Base-by-base conservation (phyloP, 2,329 filamentous ascomycete species). In the Fusarium tjaetaba region DNA sequence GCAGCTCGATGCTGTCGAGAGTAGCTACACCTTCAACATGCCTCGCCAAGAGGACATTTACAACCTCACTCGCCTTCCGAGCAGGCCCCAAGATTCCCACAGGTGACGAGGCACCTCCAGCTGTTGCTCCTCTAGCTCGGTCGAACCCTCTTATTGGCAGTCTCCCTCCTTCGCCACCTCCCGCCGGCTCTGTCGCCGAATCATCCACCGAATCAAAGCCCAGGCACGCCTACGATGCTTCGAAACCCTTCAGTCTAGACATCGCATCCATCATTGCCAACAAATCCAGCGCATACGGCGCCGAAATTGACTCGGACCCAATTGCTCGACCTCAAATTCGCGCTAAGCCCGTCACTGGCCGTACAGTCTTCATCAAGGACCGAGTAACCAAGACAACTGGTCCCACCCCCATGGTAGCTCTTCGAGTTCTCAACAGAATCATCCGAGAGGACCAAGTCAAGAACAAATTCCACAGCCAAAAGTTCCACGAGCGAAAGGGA, bases 401-500 rank as follows among this genome's bases (percentile, higher is more conserved):
- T 18, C 78, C 78, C 1, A 88, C 87, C 38, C 80, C 85, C 9
- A 81, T 82, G n/a, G 76, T 82, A 13, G 85, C 86, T 1, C 81
- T 91, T 43, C 77, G 78, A 39, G 65, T 85, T 11, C 80, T 89
- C 8, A 79, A 83, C 45, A 75, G 76, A 43, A 77, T 85, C 57
- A 79, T 84, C 38, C 71, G 75, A 10, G 76, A 80, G 77, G 95
- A 96, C 79, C 85, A 82, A 48, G 84, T 96, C 57, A 85, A 82
- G 73, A 65, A 55, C 6, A 90, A 94, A 76, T 85, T 85, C 60
- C 80, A 82, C 26, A 80, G 77, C 71, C 94, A 96, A 83, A 85
- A 86, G 72, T 94, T 90, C 77, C 92, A 97, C 81, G 94, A 96
- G 86, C 85, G 94, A 52, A 88, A 88, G 1, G 94, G 94, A 5